Percentiles rank a stretch among this genome's conserved stretches.
Evolutionary conservation across 306 rosid species (phyloP).

Genomic region (Vigna trinervia): DNA sequence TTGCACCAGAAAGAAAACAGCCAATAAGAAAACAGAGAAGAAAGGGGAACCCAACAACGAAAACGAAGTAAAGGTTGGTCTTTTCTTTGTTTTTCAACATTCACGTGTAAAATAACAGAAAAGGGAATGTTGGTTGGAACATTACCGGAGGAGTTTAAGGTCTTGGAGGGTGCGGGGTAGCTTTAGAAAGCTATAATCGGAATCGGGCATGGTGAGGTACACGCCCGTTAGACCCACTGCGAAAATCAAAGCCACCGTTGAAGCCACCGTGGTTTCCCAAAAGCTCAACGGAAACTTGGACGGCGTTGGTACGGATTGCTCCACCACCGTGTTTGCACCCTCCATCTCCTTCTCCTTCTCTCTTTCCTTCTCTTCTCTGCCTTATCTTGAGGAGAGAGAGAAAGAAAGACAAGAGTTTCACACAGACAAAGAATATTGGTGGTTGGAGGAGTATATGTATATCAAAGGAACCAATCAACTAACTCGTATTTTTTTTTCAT

Average conservation of each 20-base stretch:
- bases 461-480: conserved; percentile 14
- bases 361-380: conserved; percentile 22
- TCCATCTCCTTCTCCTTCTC: conserved; percentile 51
- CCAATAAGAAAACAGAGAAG: not conserved
- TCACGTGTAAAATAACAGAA: not conserved
- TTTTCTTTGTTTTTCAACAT: not conserved
- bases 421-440: conserved; percentile 38
- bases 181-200: conserved; percentile 98
- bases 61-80: no score
- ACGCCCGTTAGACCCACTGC: conserved; percentile 63
- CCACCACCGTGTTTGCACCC: conserved; percentile 38
- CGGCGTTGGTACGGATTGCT: conserved; percentile 10
- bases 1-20: not conserved
- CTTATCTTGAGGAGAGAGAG: conserved; percentile 23
- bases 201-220: conserved; percentile 86
- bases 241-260: conserved; percentile 69
- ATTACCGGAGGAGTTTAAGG: conserved; percentile 76
- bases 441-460: conserved; percentile 15
- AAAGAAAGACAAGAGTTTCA: not conserved
- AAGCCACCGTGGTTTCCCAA: conserved; percentile 73
- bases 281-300: conserved; percentile 63
- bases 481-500: not conserved
- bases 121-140: not conserved
- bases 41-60: not conserved
- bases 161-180: conserved; percentile 87